Conservation (phyloP, 768 basidiomycete genomes). For the Lactifluus hygrophoroides region DNA sequence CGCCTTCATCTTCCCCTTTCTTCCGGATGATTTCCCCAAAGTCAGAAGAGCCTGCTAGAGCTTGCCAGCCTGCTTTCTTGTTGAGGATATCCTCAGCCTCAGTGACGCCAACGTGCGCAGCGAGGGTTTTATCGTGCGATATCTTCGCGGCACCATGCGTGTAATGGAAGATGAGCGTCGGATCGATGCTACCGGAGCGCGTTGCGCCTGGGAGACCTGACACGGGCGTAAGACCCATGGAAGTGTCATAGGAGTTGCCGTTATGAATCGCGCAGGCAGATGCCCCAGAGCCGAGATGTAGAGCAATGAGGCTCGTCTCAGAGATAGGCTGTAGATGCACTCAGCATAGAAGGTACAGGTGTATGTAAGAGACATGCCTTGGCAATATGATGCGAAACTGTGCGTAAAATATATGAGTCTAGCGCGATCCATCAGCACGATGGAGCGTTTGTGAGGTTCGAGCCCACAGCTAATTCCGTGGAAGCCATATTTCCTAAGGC, state of each 20-base stretch:
- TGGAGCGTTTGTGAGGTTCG: no score
- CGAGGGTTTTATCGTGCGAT: conserved; percentile 41
- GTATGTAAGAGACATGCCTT: background rate
- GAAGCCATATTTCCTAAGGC: conserved; percentile 85
- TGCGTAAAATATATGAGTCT: background rate
- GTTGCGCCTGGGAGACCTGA: conserved; percentile 85
- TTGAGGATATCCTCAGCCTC: conserved; percentile 69
- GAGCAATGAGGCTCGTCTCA: background rate
- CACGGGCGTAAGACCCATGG: conserved; percentile 90
- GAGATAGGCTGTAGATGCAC: background rate
- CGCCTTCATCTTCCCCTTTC: conserved; percentile 29
- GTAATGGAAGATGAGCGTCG: conserved; percentile 82
- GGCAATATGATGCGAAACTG: background rate
- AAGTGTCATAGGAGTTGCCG: conserved; percentile 75
- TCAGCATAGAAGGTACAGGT: background rate
- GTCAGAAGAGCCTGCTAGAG: conserved; percentile 73
- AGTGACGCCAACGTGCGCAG: conserved; percentile 41
- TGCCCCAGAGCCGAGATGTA: background rate
- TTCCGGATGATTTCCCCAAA: conserved; percentile 56
- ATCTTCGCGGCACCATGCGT: conserved; percentile 45
- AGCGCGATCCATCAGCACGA: background rate
- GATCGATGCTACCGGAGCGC: conserved; percentile 75
- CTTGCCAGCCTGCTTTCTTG: conserved; percentile 68
- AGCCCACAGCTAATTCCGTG: conserved; percentile 71
- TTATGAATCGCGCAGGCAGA: conserved; percentile 21